These are phyloP conservation scores for Clathrospora elynae DNA, from an alignment of 2,329 filamentous ascomycete species.

Conservation along the genomic window DNA sequence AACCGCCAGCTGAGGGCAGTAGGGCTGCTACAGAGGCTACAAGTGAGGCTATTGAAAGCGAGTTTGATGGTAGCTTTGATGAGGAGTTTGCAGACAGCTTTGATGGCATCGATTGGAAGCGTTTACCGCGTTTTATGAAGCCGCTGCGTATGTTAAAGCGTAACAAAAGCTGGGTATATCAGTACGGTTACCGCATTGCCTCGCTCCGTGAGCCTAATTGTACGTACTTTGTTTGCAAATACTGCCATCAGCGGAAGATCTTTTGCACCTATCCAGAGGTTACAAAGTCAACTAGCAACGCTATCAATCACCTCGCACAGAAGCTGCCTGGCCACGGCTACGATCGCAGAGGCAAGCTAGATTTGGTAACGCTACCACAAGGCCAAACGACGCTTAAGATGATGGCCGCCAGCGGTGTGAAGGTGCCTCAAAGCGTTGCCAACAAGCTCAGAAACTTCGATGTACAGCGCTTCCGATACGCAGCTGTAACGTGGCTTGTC, in stretches of 20 bases:
- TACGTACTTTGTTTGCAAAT: not conserved
- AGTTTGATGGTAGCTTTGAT: not conserved
- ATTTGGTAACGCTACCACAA: not conserved
- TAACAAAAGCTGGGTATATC: not conserved
- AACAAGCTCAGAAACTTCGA: conserved; percentile 4
- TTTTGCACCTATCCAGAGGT: not conserved
- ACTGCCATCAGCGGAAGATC: not conserved
- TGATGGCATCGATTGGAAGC: not conserved
- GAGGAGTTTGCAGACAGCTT: not conserved
- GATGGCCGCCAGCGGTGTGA: not conserved
- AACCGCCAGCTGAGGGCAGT: not conserved
- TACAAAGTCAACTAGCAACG: not conserved
- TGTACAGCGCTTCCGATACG: not conserved
- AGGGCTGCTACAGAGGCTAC: not conserved
- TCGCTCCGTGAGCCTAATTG: not conserved
- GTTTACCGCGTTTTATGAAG: not conserved
- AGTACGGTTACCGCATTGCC: not conserved
- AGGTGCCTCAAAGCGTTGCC: not conserved
- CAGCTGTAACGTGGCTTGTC: conserved; percentile 1
- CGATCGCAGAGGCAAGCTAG: no score
- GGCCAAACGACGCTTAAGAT: not conserved
- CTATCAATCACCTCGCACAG: not conserved
- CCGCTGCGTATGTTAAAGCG: not conserved
- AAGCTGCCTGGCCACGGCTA: not conserved
- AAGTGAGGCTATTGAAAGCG: not conserved